These are phyloP conservation scores for Pythium brachiatum DNA, from an alignment of 352 stramenopile species.

Conservation along the genomic window DNA sequence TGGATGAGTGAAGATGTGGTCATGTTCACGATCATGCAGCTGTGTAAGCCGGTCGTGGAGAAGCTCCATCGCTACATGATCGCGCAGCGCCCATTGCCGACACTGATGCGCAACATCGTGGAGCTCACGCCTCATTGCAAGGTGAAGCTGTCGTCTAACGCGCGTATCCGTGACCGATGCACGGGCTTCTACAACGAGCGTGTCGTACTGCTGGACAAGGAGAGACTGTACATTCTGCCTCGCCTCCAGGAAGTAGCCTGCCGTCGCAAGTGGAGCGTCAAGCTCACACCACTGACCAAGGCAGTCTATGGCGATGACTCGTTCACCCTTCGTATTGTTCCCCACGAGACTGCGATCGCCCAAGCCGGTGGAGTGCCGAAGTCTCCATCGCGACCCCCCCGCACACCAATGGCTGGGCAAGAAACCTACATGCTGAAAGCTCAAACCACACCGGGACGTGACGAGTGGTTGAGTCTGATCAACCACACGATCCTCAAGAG, in stretches of 20 bases:
- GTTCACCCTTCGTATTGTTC: slow-evolving; percentile 75
- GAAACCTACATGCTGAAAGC: slow-evolving; percentile 61
- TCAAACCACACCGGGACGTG: slow-evolving; percentile 52
- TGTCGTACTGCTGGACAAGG: slow-evolving; percentile 68
- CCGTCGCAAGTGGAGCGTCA: slow-evolving; percentile 64
- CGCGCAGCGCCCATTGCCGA: slow-evolving; percentile 64
- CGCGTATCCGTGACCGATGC: slow-evolving; percentile 72
- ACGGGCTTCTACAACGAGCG: slow-evolving; percentile 75
- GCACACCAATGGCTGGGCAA: slow-evolving; percentile 20
- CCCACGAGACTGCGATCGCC: slow-evolving; percentile 31
- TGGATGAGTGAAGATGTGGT: slow-evolving; percentile 88
- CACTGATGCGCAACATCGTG: slow-evolving; percentile 71
- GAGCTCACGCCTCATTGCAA: slow-evolving; percentile 76
- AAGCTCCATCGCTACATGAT: slow-evolving; percentile 82
- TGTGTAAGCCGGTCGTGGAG: slow-evolving; percentile 81
- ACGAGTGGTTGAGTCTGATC: slow-evolving; percentile 68
- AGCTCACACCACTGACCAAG: slow-evolving; percentile 46
- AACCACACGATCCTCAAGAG: slow-evolving; percentile 43
- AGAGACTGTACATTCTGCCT: slow-evolving; percentile 65
- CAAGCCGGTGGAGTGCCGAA: slow-evolving; percentile 6
- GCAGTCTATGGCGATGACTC: slow-evolving; percentile 76
- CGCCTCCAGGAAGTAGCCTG: slow-evolving; percentile 66
- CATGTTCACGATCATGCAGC: slow-evolving; percentile 83
- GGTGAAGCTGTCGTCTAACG: slow-evolving; percentile 64
- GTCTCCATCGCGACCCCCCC: slow-evolving; percentile 29